These are phyloP conservation scores for Pulveroboletus sp. DNA, from an alignment of 768 basidiomycete species.

Conservation along the genomic window DNA sequence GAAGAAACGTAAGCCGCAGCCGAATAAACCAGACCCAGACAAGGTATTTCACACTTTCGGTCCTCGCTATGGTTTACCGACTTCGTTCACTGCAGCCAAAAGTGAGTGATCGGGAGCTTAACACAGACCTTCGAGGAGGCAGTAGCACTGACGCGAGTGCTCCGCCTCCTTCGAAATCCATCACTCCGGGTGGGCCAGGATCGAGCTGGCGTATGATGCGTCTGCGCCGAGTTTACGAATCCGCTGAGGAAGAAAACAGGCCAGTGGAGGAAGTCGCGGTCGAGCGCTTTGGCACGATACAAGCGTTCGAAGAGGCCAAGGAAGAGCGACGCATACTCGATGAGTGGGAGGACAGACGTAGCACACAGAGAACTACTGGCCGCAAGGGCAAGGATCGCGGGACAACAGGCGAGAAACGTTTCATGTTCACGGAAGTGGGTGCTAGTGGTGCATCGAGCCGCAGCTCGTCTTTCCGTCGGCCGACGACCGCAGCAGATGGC, in stretches of 20 bases:
- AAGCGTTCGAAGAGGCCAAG: constrained; percentile 83
- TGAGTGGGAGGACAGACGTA: constrained; percentile 61
- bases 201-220: constrained; percentile 99
- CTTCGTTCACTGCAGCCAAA: constrained; percentile 41
- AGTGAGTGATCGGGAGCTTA: constrained; percentile 60
- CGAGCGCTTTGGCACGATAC: constrained; percentile 82
- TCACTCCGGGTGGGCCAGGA: constrained; percentile 83
- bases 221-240: constrained; percentile 82
- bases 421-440: constrained; percentile 65
- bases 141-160: constrained; percentile 36
- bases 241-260: constrained; percentile 77
- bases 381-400: constrained; percentile 37
- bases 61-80: constrained; percentile 3
- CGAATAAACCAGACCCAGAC: constrained; percentile 62
- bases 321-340: constrained; percentile 85
- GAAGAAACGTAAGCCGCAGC: constrained; percentile 58
- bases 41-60: constrained; percentile 42
- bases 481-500: constrained; percentile 56
- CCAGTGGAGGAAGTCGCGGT: constrained; percentile 74
- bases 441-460: constrained; percentile 67
- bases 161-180: constrained; percentile 40
- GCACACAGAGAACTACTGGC: constrained; percentile 33
- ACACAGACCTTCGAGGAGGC: constrained; percentile 49
- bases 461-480: constrained; percentile 85
- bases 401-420: constrained; percentile 43